Percentiles rank a stretch among this genome's conserved stretches.
Evolutionary conservation across 2,329 filamentous ascomycete genomes (phyloP).

Genomic region (Xylaria arbuscula): DNA sequence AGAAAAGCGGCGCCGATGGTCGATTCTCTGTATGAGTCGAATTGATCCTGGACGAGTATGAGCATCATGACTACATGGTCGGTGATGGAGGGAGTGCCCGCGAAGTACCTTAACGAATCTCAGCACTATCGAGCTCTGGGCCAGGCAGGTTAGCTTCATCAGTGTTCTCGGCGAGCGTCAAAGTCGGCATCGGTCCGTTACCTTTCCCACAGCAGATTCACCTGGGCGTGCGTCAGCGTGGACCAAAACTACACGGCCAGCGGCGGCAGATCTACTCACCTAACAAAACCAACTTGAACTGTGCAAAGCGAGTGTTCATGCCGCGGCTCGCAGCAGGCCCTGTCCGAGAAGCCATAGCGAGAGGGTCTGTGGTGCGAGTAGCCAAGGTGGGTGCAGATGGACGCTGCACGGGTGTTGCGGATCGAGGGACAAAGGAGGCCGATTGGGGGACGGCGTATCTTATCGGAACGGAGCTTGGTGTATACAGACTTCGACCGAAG

Average conservation of each 20-base stretch:
- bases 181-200: slow-evolving; percentile 53
- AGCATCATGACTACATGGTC: slow-evolving; percentile 42
- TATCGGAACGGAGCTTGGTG: slow-evolving; percentile 40
- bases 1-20: slow-evolving; percentile 98
- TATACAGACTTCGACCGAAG: slow-evolving; percentile 19
- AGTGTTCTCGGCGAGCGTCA: slow-evolving; percentile 36
- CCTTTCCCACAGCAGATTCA: slow-evolving; percentile 99
- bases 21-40: slow-evolving; percentile 95
- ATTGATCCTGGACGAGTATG: slow-evolving; percentile 80
- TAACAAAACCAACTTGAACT: slow-evolving; percentile 98
- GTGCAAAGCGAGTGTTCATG: slow-evolving; percentile 88
- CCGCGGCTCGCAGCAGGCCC: slow-evolving; percentile 69
- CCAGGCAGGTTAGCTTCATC: slow-evolving; percentile 38
- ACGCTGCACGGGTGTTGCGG: slow-evolving; percentile 33
- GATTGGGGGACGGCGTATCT: slow-evolving; percentile 38
- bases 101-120: slow-evolving; percentile 90
- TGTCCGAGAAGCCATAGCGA: slow-evolving; percentile 85
- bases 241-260: slow-evolving; percentile 3
- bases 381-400: slow-evolving; percentile 25
- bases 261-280: slow-evolving; percentile 67
- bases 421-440: slow-evolving; percentile 38
- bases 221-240: slow-evolving; percentile 63
- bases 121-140: slow-evolving; percentile 93
- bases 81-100: not conserved
- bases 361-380: slow-evolving; percentile 35